Evolutionary conservation across 805 yeast species (phyloP).

Genomic region (Grigorovia humatica): DNA sequence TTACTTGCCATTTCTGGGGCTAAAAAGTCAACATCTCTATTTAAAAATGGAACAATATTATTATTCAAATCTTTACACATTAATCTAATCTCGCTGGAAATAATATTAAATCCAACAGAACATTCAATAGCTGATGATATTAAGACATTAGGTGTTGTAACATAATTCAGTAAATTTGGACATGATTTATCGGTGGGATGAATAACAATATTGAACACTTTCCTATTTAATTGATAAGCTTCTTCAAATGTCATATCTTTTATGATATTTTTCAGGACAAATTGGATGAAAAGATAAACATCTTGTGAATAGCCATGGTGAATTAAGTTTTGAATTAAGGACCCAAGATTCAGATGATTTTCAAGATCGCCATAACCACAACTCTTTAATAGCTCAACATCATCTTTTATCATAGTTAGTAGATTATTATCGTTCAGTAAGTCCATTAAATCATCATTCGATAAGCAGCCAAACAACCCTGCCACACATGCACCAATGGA

Average conservation of each 20-base stretch:
- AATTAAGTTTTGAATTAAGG: slow-evolving; percentile 63
- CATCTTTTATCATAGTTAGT: slow-evolving; percentile 40
- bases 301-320: slow-evolving; percentile 82
- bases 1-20: slow-evolving; percentile 36
- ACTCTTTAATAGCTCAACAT: slow-evolving; percentile 48
- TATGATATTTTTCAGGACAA: slow-evolving; percentile 54
- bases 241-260: slow-evolving; percentile 90
- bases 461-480: slow-evolving; percentile 64
- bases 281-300: slow-evolving; percentile 65
- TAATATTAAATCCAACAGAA: slow-evolving; percentile 63
- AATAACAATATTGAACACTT: slow-evolving; percentile 72
- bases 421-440: slow-evolving; percentile 31
- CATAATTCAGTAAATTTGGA: slow-evolving; percentile 71
- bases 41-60: slow-evolving; percentile 46
- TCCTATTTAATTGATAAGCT: slow-evolving; percentile 69
- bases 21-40: slow-evolving; percentile 27
- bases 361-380: slow-evolving; percentile 32
- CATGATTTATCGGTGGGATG: slow-evolving; percentile 57
- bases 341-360: slow-evolving; percentile 37
- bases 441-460: slow-evolving; percentile 49
- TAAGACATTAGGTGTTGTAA: slow-evolving; percentile 86
- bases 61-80: slow-evolving; percentile 55
- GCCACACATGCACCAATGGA: slow-evolving; percentile 94
- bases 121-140: slow-evolving; percentile 88
- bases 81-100: slow-evolving; percentile 43